Base-by-base conservation (phyloP, 2,329 filamentous ascomycete species). In the Colletotrichum karsti region DNA sequence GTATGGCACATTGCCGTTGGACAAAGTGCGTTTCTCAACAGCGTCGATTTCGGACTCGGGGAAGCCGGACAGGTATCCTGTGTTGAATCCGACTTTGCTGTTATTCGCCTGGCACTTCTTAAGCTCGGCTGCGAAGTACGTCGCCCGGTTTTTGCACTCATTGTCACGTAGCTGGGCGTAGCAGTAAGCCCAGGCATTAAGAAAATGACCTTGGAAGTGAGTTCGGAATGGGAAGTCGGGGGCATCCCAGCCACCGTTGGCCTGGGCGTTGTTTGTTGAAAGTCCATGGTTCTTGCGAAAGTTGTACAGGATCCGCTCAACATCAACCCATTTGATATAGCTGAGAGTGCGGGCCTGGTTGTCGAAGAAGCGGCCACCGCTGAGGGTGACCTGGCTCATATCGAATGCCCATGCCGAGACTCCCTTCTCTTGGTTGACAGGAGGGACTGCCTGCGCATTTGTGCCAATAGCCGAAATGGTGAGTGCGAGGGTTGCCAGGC, bases 41-140 rank as follows among this genome's bases (percentile, higher is more conserved):
- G 75, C 76, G 1, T 69, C 73, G 46, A 87, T 83, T 13, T 87
- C 85, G 0, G 83, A 84, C 69, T 87, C 85, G 0, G 85, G 84
- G 33, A 87, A 87, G 3, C 84, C 85, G 4, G 82, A 84, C 0
- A 87, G 74, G 63, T 87, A 87, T 0, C 85, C 85, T 0, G 75
- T 51, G 4, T 48, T 76, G 62, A 84, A 87, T 0, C 82, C 82
- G 5, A 75, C 83, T 3, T 78, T 79, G 0, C 61, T 73, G 50
- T 87, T 87, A 71, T 87, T 87, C 20, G 76, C 78, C 70, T 87
- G 85, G 59, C 84, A 87, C 72, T 86, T 86, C 10, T 78, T 78
- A 3, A 87, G 74, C 67, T 85, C 84, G 6, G 78, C 76, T 1
- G 82, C 79, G 63, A 87, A 84, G 60, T 80, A 80, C 0, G 70